A percentile compares a stretch with the other conserved stretches of the same genome.
These are phyloP conservation scores for Geotrichum macrosporum DNA, from an alignment of 1,139 yeast genomes.

Conservation along the genomic window DNA sequence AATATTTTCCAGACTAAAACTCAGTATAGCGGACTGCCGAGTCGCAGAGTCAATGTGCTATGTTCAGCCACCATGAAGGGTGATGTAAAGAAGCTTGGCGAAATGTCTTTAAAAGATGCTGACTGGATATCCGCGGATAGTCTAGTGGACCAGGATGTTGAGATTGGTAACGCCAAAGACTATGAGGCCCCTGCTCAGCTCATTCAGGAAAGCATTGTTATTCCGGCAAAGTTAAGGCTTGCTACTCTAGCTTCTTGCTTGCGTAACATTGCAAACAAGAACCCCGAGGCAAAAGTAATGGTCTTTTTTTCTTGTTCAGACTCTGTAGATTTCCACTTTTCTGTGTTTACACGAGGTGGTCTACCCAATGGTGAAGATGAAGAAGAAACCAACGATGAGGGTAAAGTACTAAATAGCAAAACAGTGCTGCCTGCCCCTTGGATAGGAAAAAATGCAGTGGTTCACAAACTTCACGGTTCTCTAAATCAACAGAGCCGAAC, in stretches of 20 bases:
- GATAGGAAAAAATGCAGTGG: conserved; percentile 46
- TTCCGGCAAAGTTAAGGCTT: conserved; percentile 85
- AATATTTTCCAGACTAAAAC: conserved; percentile 28
- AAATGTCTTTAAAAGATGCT: conserved; percentile 62
- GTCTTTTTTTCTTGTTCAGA: conserved; percentile 93
- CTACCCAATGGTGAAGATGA: conserved; percentile 30
- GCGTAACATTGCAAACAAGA: conserved; percentile 44
- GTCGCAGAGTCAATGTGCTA: conserved; percentile 64
- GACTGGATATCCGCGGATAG: conserved; percentile 52
- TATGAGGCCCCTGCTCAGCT: conserved; percentile 82
- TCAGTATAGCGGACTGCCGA: conserved; percentile 47
- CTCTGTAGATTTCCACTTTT: conserved; percentile 87
- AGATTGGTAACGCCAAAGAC: conserved; percentile 43
- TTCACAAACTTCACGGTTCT: conserved; percentile 89
- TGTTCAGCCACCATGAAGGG: conserved; percentile 94
- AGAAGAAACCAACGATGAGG: conserved; percentile 28
- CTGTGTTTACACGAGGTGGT: conserved; percentile 52
- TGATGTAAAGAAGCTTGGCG: conserved; percentile 75
- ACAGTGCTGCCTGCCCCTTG: conserved; percentile 54
- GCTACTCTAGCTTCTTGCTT: conserved; percentile 72
- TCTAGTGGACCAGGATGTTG: conserved; percentile 36
- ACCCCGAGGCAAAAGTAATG: conserved; percentile 53
- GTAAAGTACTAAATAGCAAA: conserved; percentile 17
- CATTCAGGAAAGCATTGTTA: conserved; percentile 68
- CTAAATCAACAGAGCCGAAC: conserved; percentile 78